Conservation (phyloP, 805 yeast species). For the Saccharomycopsis synnaedendra region DNA sequence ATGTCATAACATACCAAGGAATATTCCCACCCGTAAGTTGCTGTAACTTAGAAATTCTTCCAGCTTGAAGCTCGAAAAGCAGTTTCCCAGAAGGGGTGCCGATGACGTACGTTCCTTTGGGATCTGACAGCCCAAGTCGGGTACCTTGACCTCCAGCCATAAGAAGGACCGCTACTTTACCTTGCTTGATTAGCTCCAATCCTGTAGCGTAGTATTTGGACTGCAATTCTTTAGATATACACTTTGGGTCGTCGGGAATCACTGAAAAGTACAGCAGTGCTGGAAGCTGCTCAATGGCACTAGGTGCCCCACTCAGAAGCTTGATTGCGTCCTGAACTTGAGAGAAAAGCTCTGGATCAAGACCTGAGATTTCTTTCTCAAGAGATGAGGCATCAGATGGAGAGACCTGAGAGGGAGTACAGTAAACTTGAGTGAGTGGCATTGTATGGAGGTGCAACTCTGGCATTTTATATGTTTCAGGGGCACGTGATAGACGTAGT, state of each 20-base stretch:
- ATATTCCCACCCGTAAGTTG: constrained; percentile 29
- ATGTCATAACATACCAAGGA: constrained; percentile 93
- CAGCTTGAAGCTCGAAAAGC: constrained; percentile 88
- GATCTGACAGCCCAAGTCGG: constrained; percentile 77
- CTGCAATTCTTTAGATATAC: constrained; percentile 22
- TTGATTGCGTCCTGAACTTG: constrained; percentile 21
- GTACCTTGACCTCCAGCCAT: constrained; percentile 99
- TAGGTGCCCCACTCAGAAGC: constrained; percentile 22
- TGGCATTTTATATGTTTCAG: too few species aligned
- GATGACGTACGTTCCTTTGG: constrained; percentile 91
- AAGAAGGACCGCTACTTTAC: constrained; percentile 77
- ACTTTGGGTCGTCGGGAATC: constrained; percentile 19
- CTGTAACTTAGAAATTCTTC: constrained; percentile 59
- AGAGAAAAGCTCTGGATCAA: constrained; percentile 13
- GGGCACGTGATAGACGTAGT: too few species aligned
- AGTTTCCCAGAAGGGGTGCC: constrained; percentile 77
- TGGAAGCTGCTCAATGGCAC: constrained; percentile 39
- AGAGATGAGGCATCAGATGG: constrained; percentile 5
- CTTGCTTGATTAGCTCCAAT: constrained; percentile 49
- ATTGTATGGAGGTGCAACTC: background rate
- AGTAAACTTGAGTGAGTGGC: constrained; percentile 8
- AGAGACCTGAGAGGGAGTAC: constrained; percentile 9
- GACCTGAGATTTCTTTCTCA: background rate
- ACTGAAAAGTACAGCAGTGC: constrained; percentile 40
- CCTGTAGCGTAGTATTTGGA: constrained; percentile 43